Evolutionary conservation across 306 rosid genomes (phyloP).

Genomic region (Cercis canadensis): DNA sequence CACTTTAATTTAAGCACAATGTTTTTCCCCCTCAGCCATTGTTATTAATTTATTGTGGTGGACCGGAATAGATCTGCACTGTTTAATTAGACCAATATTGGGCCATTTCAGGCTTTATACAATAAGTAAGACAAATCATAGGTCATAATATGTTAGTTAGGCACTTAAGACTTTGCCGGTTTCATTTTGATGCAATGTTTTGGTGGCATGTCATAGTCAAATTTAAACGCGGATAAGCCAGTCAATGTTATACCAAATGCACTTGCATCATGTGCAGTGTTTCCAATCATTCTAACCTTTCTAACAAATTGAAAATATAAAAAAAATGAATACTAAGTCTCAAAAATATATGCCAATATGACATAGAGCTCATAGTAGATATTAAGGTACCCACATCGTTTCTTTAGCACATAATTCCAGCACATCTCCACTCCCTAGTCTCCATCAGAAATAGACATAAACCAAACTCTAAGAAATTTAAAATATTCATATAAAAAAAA

Average conservation of each 20-base stretch:
- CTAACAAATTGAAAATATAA: background rate
- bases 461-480: background rate
- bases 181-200: background rate
- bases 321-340: background rate
- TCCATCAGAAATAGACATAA: background rate
- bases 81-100: no score
- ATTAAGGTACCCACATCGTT: background rate
- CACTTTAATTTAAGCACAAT: no score
- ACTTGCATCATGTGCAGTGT: background rate
- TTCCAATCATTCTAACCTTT: slow-evolving; percentile 2
- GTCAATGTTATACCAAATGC: background rate
- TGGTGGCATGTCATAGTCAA: slow-evolving; percentile 14
- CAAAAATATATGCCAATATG: background rate
- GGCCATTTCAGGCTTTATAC: no score
- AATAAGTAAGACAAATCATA: no score
- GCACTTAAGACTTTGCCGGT: background rate
- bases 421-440: slow-evolving; percentile 21
- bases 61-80: no score
- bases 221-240: background rate
- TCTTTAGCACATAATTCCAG: slow-evolving; percentile 3
- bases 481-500: no score
- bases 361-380: background rate
- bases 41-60: no score
- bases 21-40: no score
- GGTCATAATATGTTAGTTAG: no score